Evolutionary conservation across 2,329 filamentous ascomycete genomes (phyloP), one percentile per base, ranked within the genome.

Genomic region (Beauveria bassiana): DNA sequence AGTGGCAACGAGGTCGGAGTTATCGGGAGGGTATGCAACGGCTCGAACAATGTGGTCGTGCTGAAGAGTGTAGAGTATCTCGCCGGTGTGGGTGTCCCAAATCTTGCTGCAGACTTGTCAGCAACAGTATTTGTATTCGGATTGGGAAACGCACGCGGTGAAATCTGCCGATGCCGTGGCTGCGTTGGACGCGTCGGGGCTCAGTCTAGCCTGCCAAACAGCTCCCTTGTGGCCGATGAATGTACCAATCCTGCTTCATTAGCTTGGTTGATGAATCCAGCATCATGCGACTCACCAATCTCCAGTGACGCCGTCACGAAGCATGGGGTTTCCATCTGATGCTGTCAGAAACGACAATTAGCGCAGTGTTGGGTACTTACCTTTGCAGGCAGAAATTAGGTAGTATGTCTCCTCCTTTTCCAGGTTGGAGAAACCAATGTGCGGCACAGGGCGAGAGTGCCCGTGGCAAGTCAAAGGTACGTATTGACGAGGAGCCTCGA

Each of bases 211-310:
- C 78, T 97, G 93, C 92, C 95, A 99, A 63, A 98, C 93, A 43
- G 95, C 95, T 65, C 95, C 95, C 77, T 99, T 98, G 79, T 99
- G 95, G 46, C 95, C 95, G 69, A 99, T 88, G 73, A 98, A 98
- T 43, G 95, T 98, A 54, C 95, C 95, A 68, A 98, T 98, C 90
- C 91, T 96, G 72, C 87, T 84, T 55, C 87, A 87, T 90, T 64
- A 65, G 52, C 46, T 69, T 66, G 3, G 42, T 68, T 66, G 57
- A 68, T 63, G 53, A 38, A 53, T 16, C 52, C 40, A 42, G 40
- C 60, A 14, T 38, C 7, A 24, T 24, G 61, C 45, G 53, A 67
- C 80, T 63, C 79, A 90, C 90, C 93, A 97, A 75, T 97, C 93
- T 63, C 95, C 95, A 53, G 93, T 99, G 64, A 96, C 84, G 65